Evolutionary conservation across 2,329 filamentous ascomycete genomes (phyloP).

Genomic region (Fusarium ambrosium): DNA sequence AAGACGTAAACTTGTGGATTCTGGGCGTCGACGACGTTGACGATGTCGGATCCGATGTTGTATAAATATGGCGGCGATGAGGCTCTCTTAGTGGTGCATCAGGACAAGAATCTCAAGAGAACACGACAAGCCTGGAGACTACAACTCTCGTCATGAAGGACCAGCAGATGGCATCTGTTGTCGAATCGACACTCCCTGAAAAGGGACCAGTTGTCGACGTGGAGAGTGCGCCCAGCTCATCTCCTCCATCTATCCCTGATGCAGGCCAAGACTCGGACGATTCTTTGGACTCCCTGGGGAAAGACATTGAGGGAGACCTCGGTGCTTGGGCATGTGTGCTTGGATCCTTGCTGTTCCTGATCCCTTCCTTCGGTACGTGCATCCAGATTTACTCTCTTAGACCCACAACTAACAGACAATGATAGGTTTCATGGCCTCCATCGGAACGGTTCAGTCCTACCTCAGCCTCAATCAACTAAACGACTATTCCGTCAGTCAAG

Average conservation of each 20-base stretch:
- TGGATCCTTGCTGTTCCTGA: slow-evolving; percentile 29
- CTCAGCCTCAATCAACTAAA: slow-evolving; percentile 58
- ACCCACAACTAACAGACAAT: background rate
- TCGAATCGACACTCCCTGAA: background rate
- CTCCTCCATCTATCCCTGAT: slow-evolving; percentile 8
- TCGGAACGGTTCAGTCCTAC: slow-evolving; percentile 62
- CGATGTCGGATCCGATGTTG: background rate
- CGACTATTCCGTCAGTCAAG: slow-evolving; percentile 54
- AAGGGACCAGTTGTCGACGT: background rate
- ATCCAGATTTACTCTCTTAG: background rate
- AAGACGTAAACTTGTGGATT: slow-evolving; percentile 11
- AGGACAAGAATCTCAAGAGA: background rate
- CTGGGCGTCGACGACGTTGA: background rate
- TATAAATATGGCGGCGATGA: background rate
- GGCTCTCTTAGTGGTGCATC: background rate
- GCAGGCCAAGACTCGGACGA: slow-evolving; percentile 4
- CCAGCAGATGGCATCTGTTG: background rate
- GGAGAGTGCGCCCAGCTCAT: background rate
- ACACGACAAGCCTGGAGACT: background rate
- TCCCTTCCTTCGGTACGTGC: slow-evolving; percentile 17
- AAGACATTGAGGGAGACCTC: slow-evolving; percentile 19
- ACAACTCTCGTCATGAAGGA: background rate
- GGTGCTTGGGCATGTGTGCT: slow-evolving; percentile 32
- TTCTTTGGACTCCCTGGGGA: background rate
- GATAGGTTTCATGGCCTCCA: slow-evolving; percentile 59